Base-by-base conservation (phyloP, 441 rosid species). In the Bocquillonia castaneifolia region DNA sequence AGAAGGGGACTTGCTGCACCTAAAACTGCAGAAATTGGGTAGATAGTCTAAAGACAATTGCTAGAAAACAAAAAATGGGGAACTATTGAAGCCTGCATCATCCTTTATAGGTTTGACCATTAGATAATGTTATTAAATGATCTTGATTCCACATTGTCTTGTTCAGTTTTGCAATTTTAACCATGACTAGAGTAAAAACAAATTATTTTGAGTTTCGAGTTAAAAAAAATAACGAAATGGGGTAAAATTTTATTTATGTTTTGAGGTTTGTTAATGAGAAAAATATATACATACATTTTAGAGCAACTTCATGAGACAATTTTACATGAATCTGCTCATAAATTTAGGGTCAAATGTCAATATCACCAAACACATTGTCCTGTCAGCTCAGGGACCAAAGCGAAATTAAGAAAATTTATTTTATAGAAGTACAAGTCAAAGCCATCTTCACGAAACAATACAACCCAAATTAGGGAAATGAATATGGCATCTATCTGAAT, bases 381-480 rank as follows among this genome's bases (percentile, higher is more conserved):
- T 37, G 58, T 62, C 54, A 51, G 59, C 60, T 72, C 71, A 68
- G 59, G 64, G 80, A 72, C 70, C 76, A 47, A 72, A 42, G 31
- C 37, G 37, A 48, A 32, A 6, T 6, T 1, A 18, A 31, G 54
- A 68, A 47, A 59, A 68, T 36, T 10, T n/a, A 39, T 39, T 56
- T 40, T 18, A 39, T 28, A 22, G 12, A 23, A 31, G 22, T 6
- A 20, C 4, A 31, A 56, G 63, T 67, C 55, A 67, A 67, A 47
- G 31, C 59, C 66, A 36, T 36, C 14, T 32, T 47, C 72, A 40
- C 36, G 59, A 48, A 48, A 58, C 36, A 61, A 34, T 34, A 50
- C 32, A 50, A 50, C 59, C 59, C 29, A 37, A 61, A 60, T 34
- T 26, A 47, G 40, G 37, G 66, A 14, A 0, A 51, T 51, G 15